Conservation (phyloP, 2,329 filamentous ascomycete genomes). For the Colletotrichum graminicola region DNA sequence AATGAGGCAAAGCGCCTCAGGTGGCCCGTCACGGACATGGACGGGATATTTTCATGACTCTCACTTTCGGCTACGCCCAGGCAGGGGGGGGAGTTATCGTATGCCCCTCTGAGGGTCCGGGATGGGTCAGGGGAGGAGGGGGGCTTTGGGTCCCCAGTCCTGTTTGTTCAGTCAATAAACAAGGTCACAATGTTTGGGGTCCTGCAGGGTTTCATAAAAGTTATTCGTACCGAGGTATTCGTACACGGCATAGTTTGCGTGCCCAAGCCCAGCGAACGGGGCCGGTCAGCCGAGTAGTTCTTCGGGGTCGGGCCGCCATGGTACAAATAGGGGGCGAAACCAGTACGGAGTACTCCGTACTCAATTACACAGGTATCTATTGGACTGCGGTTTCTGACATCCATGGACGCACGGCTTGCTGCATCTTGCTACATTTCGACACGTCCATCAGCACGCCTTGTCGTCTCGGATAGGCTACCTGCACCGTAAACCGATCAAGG, state of each 20-base stretch:
- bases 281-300: neutral
- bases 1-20: slow-evolving; percentile 33
- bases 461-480: neutral
- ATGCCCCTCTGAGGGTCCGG: slow-evolving; percentile 2
- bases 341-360: too few species aligned
- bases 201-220: neutral
- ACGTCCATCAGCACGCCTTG: neutral
- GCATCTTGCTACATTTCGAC: too few species aligned
- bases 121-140: neutral
- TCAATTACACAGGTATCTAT: too few species aligned
- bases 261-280: too few species aligned
- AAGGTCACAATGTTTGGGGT: neutral
- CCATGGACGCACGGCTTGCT: neutral
- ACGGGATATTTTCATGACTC: slow-evolving; percentile 12
- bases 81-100: neutral
- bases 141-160: neutral
- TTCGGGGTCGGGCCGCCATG: slow-evolving; percentile 5
- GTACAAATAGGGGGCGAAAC: neutral
- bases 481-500: neutral
- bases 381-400: neutral
- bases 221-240: neutral
- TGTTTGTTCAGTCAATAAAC: neutral
- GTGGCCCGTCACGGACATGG: slow-evolving; percentile 33
- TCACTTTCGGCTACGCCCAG: slow-evolving; percentile 36
- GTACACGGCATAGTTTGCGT: neutral